Conservation (phyloP, 139 green algal species). For the Picochlorum sp. region DNA sequence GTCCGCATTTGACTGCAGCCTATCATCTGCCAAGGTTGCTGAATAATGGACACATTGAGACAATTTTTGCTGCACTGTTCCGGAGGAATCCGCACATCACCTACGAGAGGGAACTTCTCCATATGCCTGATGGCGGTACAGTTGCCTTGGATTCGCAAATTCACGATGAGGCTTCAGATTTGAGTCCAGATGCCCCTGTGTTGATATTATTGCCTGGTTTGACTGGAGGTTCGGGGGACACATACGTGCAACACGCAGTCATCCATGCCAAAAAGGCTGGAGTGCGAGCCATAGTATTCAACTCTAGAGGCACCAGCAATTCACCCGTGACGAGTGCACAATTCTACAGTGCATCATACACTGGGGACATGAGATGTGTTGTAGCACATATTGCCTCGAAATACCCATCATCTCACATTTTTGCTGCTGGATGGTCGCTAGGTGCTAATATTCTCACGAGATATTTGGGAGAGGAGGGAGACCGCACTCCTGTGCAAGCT, state of each 20-base stretch:
- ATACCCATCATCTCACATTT: slow-evolving; percentile 35
- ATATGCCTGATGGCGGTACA: slow-evolving; percentile 65
- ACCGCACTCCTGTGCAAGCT: slow-evolving; percentile 50
- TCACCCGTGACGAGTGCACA: slow-evolving; percentile 79
- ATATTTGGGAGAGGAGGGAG: slow-evolving; percentile 67
- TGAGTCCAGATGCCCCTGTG: slow-evolving; percentile 46
- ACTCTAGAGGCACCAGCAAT: slow-evolving; percentile 76
- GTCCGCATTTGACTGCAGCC: slow-evolving; percentile 16
- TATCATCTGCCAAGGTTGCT: slow-evolving; percentile 18
- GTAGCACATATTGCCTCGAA: slow-evolving; percentile 37
- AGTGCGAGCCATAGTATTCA: slow-evolving; percentile 75
- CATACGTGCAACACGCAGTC: slow-evolving; percentile 75
- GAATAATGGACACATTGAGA: slow-evolving; percentile 72
- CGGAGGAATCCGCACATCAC: slow-evolving; percentile 41
- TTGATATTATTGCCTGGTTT: slow-evolving; percentile 84
- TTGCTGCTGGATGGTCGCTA: slow-evolving; percentile 86
- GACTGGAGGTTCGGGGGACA: slow-evolving; percentile 81
- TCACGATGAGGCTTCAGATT: background rate
- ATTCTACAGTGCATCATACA: slow-evolving; percentile 94
- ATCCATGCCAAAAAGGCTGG: slow-evolving; percentile 27
- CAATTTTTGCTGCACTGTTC: slow-evolving; percentile 75
- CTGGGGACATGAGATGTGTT: slow-evolving; percentile 70
- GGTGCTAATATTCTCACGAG: slow-evolving; percentile 83
- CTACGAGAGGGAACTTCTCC: slow-evolving; percentile 67
- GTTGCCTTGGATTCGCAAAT: slow-evolving; percentile 81